Conservation (phyloP, 768 basidiomycete genomes). For the Tulasnella sp. region DNA sequence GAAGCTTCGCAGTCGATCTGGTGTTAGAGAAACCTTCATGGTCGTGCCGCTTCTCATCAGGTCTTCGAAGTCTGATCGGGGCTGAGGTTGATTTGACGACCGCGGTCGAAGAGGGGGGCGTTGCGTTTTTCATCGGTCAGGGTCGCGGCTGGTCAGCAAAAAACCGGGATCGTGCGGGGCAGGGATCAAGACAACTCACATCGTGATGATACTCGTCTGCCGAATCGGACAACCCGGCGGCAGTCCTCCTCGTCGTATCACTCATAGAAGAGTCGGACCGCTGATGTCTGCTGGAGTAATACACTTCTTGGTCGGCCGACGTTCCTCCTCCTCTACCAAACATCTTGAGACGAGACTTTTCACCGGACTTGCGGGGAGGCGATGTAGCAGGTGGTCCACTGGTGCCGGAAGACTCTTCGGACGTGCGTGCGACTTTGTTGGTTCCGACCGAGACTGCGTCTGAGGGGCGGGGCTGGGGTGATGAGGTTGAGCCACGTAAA, state of each 20-base stretch:
- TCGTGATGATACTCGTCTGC: conserved; percentile 26
- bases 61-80: conserved; percentile 75
- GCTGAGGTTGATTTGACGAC: background rate
- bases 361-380: conserved; percentile 18
- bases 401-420: conserved; percentile 12
- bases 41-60: conserved; percentile 87
- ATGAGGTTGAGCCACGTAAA: conserved; percentile 25
- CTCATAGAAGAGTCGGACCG: conserved; percentile 11
- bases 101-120: background rate
- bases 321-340: conserved; percentile 5
- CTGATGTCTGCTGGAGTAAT: background rate
- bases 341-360: conserved; percentile 27
- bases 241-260: background rate
- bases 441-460: background rate
- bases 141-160: background rate
- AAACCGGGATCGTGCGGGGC: background rate
- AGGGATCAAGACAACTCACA: conserved; percentile 25
- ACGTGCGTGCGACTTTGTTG: conserved; percentile 16
- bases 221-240: conserved; percentile 4
- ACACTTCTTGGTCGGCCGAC: background rate
- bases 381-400: background rate
- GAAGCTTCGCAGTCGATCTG: conserved; percentile 89
- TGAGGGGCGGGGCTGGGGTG: conserved; percentile 26
- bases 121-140: background rate
- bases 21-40: conserved; percentile 94